Conservation (phyloP, 2,329 filamentous ascomycete genomes). For the Colletotrichum caudatum region DNA sequence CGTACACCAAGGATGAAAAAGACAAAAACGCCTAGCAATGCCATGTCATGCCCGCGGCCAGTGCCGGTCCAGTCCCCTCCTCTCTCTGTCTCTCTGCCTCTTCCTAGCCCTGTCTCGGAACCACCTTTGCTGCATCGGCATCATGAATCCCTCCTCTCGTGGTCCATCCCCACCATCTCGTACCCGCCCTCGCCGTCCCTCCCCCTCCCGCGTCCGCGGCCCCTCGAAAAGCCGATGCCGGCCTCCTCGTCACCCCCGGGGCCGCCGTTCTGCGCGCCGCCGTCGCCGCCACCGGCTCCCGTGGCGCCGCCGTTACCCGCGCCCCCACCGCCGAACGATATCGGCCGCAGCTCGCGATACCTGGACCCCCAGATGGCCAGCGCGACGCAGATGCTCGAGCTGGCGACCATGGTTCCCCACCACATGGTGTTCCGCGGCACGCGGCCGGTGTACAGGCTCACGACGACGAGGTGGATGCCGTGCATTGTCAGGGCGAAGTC, state of each 20-base stretch:
- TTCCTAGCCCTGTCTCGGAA: not conserved
- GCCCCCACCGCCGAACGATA: slow-evolving; percentile 79
- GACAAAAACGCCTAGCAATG: slow-evolving; percentile 51
- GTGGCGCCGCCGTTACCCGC: slow-evolving; percentile 45
- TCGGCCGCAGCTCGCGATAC: slow-evolving; percentile 89
- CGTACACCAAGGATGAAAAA: slow-evolving; percentile 37
- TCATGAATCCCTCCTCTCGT: slow-evolving; percentile 45
- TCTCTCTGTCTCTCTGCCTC: not conserved
- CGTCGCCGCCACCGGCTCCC: slow-evolving; percentile 43
- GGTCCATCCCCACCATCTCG: slow-evolving; percentile 72
- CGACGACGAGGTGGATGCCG: slow-evolving; percentile 82
- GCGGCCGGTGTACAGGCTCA: slow-evolving; percentile 80
- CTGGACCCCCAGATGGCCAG: slow-evolving; percentile 92
- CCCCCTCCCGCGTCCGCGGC: slow-evolving; percentile 64
- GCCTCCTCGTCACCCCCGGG: slow-evolving; percentile 52
- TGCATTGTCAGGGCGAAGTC: slow-evolving; percentile 95
- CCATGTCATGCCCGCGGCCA: slow-evolving; percentile 23
- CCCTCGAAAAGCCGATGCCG: slow-evolving; percentile 63
- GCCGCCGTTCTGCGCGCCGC: slow-evolving; percentile 43
- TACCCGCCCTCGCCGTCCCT: slow-evolving; percentile 70
- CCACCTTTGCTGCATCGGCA: not conserved
- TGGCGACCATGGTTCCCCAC: slow-evolving; percentile 75
- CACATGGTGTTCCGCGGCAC: slow-evolving; percentile 85
- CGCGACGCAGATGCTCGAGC: slow-evolving; percentile 60
- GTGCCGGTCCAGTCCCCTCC: not conserved